phyloP scores from a whole-genome alignment of 768 basidiomycete species.

The Lactarius hatsudake region DNA sequence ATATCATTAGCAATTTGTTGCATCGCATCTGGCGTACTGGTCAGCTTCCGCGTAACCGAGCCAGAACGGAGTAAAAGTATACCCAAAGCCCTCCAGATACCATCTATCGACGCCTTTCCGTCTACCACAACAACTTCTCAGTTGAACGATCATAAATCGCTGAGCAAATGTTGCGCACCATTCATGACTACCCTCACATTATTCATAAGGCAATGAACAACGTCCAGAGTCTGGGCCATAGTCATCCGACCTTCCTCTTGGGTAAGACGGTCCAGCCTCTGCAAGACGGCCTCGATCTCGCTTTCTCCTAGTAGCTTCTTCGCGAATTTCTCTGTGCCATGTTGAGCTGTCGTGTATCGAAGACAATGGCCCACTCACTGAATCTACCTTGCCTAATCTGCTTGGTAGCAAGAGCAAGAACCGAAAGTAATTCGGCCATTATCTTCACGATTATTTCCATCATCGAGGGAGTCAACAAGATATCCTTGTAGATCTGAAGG shows the following conservation, averaged over 20 bases:
- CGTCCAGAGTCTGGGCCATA: not conserved
- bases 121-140: not conserved
- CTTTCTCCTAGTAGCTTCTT: not conserved
- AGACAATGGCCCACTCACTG: not conserved
- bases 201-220: not conserved
- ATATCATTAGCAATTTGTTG: not conserved
- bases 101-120: not conserved
- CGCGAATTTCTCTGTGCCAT: not conserved
- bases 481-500: not conserved
- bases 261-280: not conserved
- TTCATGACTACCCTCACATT: too few relatives aligned
- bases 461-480: not conserved
- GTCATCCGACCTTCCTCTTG: not conserved
- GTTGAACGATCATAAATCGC: not conserved
- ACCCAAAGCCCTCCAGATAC: not conserved
- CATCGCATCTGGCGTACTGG: not conserved
- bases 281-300: conserved; percentile 1
- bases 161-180: not conserved
- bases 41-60: not conserved
- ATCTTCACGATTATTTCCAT: not conserved
- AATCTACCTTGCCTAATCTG: not conserved
- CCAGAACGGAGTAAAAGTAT: not conserved
- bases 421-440: not conserved
- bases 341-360: not conserved
- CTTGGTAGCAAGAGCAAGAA: not conserved